A percentile compares a stretch with the other conserved stretches of the same genome.
phyloP scores from a whole-genome alignment of 257 asterid genomes.

The Fraxinus excelsior region DNA sequence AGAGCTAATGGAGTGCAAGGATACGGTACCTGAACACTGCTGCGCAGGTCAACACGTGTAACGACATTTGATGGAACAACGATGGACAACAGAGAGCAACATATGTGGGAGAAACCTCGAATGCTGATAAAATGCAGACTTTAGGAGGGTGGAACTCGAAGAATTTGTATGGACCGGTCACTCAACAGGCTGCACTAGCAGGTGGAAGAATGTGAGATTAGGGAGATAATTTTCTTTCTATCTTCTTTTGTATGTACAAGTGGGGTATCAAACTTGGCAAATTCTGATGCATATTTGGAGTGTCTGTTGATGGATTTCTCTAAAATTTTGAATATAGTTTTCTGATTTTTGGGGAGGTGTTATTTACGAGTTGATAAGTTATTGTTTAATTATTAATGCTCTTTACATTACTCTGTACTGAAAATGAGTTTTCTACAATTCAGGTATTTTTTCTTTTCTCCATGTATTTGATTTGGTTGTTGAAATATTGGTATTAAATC shows the following conservation, averaged over 20 bases:
- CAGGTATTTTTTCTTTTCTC: too few relatives aligned
- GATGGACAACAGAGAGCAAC: slow-evolving; percentile 27
- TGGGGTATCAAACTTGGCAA: too few relatives aligned
- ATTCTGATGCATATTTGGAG: slow-evolving; percentile 29
- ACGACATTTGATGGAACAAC: slow-evolving; percentile 20
- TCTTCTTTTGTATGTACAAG: neutral
- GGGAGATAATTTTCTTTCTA: slow-evolving; percentile 28
- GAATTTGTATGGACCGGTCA: slow-evolving; percentile 24
- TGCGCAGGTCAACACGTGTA: slow-evolving; percentile 15
- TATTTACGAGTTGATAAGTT: neutral
- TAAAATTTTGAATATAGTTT: slow-evolving; percentile 35
- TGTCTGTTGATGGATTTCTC: slow-evolving; percentile 19
- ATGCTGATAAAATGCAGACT: neutral
- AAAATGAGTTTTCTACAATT: too few relatives aligned
- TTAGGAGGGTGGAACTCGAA: slow-evolving; percentile 32
- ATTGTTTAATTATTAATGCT: neutral
- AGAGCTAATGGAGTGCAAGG: slow-evolving; percentile 25
- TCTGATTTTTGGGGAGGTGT: slow-evolving; percentile 23
- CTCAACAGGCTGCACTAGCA: slow-evolving; percentile 31
- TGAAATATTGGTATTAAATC: neutral
- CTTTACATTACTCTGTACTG: neutral
- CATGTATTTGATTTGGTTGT: too few relatives aligned
- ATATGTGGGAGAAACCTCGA: slow-evolving; percentile 6
- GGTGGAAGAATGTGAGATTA: slow-evolving; percentile 40
- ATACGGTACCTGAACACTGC: slow-evolving; percentile 23